phyloP scores from a whole-genome alignment of 495 filamentous ascomycete genomes.

The Hyaloscypha variabilis region DNA sequence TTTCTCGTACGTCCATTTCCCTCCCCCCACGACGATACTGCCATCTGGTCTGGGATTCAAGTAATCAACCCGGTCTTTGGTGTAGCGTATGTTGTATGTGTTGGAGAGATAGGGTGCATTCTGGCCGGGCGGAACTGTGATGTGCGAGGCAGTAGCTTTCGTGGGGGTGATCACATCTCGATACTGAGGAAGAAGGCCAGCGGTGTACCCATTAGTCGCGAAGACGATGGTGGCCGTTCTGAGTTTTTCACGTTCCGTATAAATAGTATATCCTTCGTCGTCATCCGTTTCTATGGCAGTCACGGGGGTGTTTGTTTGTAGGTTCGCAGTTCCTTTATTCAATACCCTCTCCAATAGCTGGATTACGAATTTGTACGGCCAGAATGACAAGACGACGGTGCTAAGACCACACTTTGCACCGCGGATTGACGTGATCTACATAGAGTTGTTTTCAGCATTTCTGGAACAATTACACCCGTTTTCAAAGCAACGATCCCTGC shows the following conservation, averaged over 20 bases:
- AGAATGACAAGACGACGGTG: too few species aligned
- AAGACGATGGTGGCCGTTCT: slow-evolving; percentile 46
- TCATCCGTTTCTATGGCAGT: slow-evolving; percentile 17
- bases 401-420: too few species aligned
- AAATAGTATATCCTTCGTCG: neutral
- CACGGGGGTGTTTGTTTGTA: slow-evolving; percentile 38
- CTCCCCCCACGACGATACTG: slow-evolving; percentile 44
- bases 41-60: slow-evolving; percentile 31
- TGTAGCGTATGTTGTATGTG: neutral
- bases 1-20: slow-evolving; percentile 35
- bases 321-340: slow-evolving; percentile 21
- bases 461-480: too few species aligned
- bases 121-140: slow-evolving; percentile 9
- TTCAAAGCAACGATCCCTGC: too few species aligned
- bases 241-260: slow-evolving; percentile 40
- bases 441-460: too few species aligned
- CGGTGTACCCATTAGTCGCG: slow-evolving; percentile 50
- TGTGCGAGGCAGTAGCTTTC: slow-evolving; percentile 34
- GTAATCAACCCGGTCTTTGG: slow-evolving; percentile 17
- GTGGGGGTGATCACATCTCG: slow-evolving; percentile 45
- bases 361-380: slow-evolving; percentile 40
- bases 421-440: too few species aligned
- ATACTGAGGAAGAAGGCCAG: slow-evolving; percentile 48
- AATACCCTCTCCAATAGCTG: neutral
- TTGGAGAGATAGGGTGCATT: slow-evolving; percentile 1